A percentile compares a stretch with the other conserved stretches of the same genome.
Evolutionary conservation across 805 yeast species (phyloP).

Genomic region (Ogataea neopini): DNA sequence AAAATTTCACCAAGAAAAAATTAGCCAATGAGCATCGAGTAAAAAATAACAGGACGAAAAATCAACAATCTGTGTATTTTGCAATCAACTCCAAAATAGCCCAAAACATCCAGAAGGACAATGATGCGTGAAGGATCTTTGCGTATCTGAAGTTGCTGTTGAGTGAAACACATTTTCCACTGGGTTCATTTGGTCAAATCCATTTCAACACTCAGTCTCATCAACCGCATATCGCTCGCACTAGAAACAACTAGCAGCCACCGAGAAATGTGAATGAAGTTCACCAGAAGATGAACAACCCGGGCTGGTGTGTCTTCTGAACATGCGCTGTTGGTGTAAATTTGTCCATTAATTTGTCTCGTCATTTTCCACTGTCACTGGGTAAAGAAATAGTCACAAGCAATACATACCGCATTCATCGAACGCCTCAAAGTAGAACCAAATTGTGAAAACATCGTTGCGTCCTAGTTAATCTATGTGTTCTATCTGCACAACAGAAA

Average conservation of each 20-base stretch:
- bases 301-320: too few relatives aligned
- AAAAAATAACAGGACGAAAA: constrained; percentile 27
- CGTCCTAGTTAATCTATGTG: constrained; percentile 11
- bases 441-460: constrained; percentile 37
- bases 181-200: too few relatives aligned
- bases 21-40: constrained; percentile 31
- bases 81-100: too few relatives aligned
- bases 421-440: constrained; percentile 39
- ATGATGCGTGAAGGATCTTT: background rate
- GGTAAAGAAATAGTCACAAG: background rate
- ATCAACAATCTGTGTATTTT: constrained; percentile 3
- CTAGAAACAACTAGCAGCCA: too few relatives aligned
- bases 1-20: constrained; percentile 5
- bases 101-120: background rate
- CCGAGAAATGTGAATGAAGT: too few relatives aligned
- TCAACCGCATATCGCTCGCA: too few relatives aligned
- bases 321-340: background rate
- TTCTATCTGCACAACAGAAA: constrained; percentile 9
- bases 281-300: too few relatives aligned
- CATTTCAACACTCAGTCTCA: too few relatives aligned
- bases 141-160: too few relatives aligned
- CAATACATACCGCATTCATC: constrained; percentile 35
- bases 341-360: background rate
- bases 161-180: too few relatives aligned
- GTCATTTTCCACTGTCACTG: constrained; percentile 1